Conservation (phyloP, 345 rosid species). For the Salix dunnii region DNA sequence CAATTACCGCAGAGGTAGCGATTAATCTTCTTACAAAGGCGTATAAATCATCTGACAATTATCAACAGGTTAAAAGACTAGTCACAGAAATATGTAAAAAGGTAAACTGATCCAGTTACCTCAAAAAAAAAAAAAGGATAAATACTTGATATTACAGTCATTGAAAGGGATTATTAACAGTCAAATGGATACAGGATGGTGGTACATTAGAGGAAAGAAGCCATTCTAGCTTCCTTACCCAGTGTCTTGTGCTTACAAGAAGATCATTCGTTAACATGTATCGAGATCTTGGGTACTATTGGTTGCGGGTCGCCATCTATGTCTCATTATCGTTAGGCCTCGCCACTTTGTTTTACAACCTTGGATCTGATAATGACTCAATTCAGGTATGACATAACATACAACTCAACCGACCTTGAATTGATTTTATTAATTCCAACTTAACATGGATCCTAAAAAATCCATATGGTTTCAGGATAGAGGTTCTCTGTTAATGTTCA, state of each 20-base stretch:
- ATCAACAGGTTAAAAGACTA: constrained; percentile 24
- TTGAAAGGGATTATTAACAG: not conserved
- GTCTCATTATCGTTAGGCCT: constrained; percentile 23
- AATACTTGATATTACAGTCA: not conserved
- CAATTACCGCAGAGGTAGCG: constrained; percentile 37
- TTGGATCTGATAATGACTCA: not conserved
- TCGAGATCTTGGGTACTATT: constrained; percentile 62
- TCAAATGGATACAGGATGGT: constrained; percentile 6
- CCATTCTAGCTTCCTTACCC: constrained; percentile 38
- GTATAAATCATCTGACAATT: constrained; percentile 33
- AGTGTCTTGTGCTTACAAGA: constrained; percentile 39
- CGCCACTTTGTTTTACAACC: constrained; percentile 5
- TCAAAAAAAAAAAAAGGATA: not conserved
- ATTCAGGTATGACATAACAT: constrained; percentile 21
- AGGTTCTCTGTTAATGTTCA: constrained; percentile 43
- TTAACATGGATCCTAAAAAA: not conserved
- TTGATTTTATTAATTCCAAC: not conserved
- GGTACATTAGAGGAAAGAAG: constrained; percentile 21
- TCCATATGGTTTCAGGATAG: constrained; percentile 30
- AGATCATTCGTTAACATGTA: constrained; percentile 60
- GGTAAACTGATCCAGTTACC: constrained; percentile 15
- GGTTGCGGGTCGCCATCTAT: constrained; percentile 58
- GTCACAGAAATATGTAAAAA: constrained; percentile 29
- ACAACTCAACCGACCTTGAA: not conserved
- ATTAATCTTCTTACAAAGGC: constrained; percentile 33